Conservation (phyloP, 306 rosid genomes). For the Cucurbita maxima region DNA sequence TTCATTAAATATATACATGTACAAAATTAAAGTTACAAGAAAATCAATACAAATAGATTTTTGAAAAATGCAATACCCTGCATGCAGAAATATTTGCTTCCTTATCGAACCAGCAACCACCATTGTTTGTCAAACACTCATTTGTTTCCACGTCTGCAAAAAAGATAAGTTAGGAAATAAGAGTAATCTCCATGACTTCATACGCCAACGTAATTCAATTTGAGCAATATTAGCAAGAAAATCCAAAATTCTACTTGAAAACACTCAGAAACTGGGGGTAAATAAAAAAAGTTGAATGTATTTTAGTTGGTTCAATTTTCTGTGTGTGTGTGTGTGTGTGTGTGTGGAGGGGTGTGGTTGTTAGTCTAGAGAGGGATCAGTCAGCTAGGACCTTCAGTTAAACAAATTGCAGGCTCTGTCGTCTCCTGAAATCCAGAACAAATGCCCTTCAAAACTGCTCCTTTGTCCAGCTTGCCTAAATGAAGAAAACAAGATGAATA, state of each 20-base stretch:
- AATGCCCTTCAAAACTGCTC: conserved; percentile 81
- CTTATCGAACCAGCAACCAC: conserved; percentile 85
- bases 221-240: background rate
- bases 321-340: background rate
- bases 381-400: conserved; percentile 47
- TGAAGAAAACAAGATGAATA: background rate
- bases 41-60: conserved; percentile 1
- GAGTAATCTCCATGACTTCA: background rate
- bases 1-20: background rate
- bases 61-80: conserved; percentile 47
- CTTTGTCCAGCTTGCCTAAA: conserved; percentile 72
- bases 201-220: background rate
- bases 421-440: conserved; percentile 84
- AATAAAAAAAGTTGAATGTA: background rate
- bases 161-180: background rate
- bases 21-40: background rate
- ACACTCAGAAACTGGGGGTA: background rate
- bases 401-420: conserved; percentile 84
- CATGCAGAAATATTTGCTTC: conserved; percentile 70
- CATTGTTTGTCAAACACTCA: conserved; percentile 82
- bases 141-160: conserved; percentile 69
- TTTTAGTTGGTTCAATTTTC: background rate
- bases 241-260: background rate
- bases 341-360: no score
- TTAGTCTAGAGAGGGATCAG: background rate